Evolutionary conservation across 2,329 filamentous ascomycete genomes (phyloP).

Genomic region (Incumbomyces lentus): DNA sequence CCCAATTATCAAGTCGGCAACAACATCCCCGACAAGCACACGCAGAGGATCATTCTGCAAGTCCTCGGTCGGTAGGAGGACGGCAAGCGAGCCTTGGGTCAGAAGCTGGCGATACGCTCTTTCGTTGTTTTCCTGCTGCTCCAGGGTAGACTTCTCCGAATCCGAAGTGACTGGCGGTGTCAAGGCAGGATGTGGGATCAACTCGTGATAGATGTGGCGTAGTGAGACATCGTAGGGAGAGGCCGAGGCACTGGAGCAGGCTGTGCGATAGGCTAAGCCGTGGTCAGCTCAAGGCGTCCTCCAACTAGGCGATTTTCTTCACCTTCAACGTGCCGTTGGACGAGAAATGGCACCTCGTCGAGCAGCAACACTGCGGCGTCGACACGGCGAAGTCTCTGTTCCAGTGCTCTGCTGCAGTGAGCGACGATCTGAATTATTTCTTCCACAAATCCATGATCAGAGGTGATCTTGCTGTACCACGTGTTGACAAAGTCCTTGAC

Average conservation of each 20-base stretch:
- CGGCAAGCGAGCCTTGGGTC: slow-evolving; percentile 68
- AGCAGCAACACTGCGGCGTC: slow-evolving; percentile 74
- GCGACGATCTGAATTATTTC: slow-evolving; percentile 86
- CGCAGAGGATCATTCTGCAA: slow-evolving; percentile 78
- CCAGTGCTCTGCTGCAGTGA: slow-evolving; percentile 77
- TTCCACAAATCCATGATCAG: slow-evolving; percentile 76
- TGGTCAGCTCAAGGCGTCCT: slow-evolving; percentile 1
- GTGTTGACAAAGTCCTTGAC: slow-evolving; percentile 80
- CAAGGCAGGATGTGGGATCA: slow-evolving; percentile 71
- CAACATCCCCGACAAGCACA: slow-evolving; percentile 71
- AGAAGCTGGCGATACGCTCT: slow-evolving; percentile 75
- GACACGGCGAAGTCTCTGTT: slow-evolving; percentile 71
- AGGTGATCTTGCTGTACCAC: slow-evolving; percentile 89
- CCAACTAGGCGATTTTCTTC: slow-evolving; percentile 14
- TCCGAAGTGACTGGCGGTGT: slow-evolving; percentile 52
- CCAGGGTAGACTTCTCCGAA: slow-evolving; percentile 11
- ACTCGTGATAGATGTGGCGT: slow-evolving; percentile 67
- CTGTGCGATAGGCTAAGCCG: slow-evolving; percentile 58
- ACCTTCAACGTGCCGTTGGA: slow-evolving; percentile 76
- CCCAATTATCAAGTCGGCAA: slow-evolving; percentile 82
- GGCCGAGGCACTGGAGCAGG: slow-evolving; percentile 48
- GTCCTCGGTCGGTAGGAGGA: slow-evolving; percentile 86
- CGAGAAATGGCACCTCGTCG: slow-evolving; percentile 74
- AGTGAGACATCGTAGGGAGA: slow-evolving; percentile 52
- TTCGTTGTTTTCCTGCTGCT: slow-evolving; percentile 56